These are phyloP conservation scores for Turnera subulata DNA, from an alignment of 345 rosid genomes.

Conservation along the genomic window DNA sequence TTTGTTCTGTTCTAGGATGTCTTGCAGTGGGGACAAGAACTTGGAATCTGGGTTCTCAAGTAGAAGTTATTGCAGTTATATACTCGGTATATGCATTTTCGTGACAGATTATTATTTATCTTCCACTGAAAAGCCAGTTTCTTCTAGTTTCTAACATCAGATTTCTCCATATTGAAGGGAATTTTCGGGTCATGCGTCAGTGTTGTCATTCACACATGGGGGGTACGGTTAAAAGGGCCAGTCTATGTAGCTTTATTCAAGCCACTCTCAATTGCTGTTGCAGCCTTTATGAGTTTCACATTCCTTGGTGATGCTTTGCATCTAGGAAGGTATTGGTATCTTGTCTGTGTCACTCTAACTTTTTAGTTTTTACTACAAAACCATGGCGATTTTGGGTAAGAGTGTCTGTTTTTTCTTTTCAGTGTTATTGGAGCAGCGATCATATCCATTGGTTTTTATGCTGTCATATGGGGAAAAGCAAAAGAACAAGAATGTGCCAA, in stretches of 20 bases:
- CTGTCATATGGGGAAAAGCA: conserved; percentile 16
- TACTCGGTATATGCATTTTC: conserved; percentile 12
- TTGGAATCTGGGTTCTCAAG: conserved; percentile 12
- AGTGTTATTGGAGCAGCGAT: conserved; percentile 19
- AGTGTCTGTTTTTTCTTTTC: neutral
- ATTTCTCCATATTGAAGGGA: neutral
- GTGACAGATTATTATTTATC: neutral
- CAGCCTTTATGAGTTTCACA: conserved; percentile 10
- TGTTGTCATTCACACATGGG: conserved; percentile 17
- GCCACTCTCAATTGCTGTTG: conserved; percentile 25
- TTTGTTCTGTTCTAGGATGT: neutral
- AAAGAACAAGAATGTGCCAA: neutral
- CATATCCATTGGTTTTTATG: conserved; percentile 15
- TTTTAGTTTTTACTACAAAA: neutral
- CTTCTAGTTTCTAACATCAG: no score
- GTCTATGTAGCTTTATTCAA: conserved; percentile 27
- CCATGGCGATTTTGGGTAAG: no score
- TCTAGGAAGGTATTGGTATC: conserved; percentile 16
- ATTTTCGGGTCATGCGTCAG: conserved; percentile 13
- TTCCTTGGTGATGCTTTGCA: conserved; percentile 20
- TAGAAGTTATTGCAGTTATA: conserved; percentile 8
- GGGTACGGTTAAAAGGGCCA: conserved; percentile 25
- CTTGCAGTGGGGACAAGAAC: conserved; percentile 1
- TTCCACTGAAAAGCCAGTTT: no score
- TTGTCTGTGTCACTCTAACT: no score